These are phyloP conservation scores for Ensete glaucum DNA, from an alignment of 176 grass and related monocot species.

Conservation along the genomic window DNA sequence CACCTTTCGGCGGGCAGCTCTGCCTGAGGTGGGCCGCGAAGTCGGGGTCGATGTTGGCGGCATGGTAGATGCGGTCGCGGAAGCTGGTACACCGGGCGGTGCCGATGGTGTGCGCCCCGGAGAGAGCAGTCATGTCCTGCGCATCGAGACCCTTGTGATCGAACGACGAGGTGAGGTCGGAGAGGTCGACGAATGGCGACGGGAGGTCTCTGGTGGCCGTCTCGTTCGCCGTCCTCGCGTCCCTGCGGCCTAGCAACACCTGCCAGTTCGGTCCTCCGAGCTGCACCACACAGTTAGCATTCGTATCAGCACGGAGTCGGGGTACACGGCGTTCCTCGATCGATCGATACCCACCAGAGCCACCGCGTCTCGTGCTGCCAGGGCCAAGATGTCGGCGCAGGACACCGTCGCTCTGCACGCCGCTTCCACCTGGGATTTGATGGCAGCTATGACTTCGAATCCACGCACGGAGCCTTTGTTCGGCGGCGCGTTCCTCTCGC, in stretches of 20 bases:
- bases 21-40: conserved; percentile 23
- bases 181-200: neutral
- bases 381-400: neutral
- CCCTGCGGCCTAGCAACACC: neutral
- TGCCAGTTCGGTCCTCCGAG: neutral
- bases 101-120: conserved; percentile 42
- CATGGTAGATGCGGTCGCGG: conserved; percentile 29
- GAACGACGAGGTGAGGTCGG: neutral
- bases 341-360: neutral
- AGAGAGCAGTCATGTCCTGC: neutral
- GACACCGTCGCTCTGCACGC: conserved; percentile 22
- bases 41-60: conserved; percentile 15
- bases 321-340: neutral
- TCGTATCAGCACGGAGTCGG: neutral
- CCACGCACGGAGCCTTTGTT: neutral
- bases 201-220: neutral
- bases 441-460: neutral
- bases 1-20: conserved; percentile 27
- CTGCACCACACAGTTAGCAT: neutral
- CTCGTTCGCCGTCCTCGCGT: neutral
- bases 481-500: neutral
- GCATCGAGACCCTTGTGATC: too few relatives aligned
- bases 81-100: conserved; percentile 38
- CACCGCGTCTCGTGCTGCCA: neutral
- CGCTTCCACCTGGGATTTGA: neutral